Evolutionary conservation across 192 early-diverging fungal species (phyloP).

Genomic region (Podila horticola): DNA sequence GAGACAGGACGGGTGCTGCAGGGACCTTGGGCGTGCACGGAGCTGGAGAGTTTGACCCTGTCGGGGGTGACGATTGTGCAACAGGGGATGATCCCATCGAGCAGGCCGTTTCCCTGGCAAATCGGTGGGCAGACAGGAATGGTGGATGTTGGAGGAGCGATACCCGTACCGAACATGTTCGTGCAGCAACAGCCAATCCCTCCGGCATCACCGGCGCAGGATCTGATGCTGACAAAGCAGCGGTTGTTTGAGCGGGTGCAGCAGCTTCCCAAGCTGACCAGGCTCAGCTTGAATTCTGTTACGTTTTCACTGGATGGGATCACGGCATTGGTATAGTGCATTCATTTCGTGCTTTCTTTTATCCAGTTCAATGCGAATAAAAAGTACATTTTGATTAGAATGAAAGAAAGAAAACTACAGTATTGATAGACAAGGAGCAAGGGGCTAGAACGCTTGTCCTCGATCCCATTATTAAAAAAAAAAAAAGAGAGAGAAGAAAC

Average conservation of each 20-base stretch:
- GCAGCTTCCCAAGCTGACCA: slow-evolving; percentile 6
- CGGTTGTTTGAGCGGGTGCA: slow-evolving; percentile 29
- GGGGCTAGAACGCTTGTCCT: too few species aligned
- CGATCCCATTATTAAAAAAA: too few species aligned
- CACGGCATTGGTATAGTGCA: neutral
- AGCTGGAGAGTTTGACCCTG: slow-evolving; percentile 19
- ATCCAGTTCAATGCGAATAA: too few species aligned
- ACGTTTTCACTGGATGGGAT: slow-evolving; percentile 12
- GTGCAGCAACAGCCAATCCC: neutral
- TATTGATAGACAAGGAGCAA: too few species aligned
- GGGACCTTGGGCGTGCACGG: slow-evolving; percentile 20
- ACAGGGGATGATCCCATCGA: neutral
- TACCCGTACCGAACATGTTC: neutral
- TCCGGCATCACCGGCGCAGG: neutral
- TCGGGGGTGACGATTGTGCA: slow-evolving; percentile 3
- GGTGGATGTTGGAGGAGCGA: neutral
- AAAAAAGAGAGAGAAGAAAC: too few species aligned
- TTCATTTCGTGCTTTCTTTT: neutral
- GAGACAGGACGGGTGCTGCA: slow-evolving; percentile 24
- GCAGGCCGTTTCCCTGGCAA: neutral
- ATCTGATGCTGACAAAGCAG: slow-evolving; percentile 5
- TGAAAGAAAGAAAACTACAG: too few species aligned
- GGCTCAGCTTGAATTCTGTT: slow-evolving; percentile 30
- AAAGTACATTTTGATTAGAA: too few species aligned
- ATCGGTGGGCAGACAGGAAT: neutral